Percentiles rank a stretch among this genome's conserved stretches.
phyloP scores from a whole-genome alignment of 805 yeast species.

The Teunomyces gatunensis region DNA sequence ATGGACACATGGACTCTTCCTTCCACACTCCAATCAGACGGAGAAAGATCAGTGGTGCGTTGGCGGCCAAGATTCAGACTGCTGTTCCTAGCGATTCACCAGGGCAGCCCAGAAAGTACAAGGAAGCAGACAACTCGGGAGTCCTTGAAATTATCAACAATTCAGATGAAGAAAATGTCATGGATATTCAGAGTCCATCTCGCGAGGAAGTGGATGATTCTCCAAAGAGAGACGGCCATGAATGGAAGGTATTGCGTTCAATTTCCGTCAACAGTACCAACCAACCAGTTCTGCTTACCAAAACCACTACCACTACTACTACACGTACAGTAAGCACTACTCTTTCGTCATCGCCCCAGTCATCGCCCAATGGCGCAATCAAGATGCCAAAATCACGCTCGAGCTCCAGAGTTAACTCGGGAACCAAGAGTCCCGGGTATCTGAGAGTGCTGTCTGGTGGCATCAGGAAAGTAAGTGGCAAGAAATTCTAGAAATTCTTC shows the following conservation, averaged over 20 bases:
- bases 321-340: slow-evolving; percentile 49
- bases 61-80: slow-evolving; percentile 62
- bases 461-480: slow-evolving; percentile 24
- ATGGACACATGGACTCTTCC: slow-evolving; percentile 41
- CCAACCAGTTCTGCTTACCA: slow-evolving; percentile 39
- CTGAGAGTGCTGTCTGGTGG: slow-evolving; percentile 13
- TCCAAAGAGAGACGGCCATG: slow-evolving; percentile 26
- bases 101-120: slow-evolving; percentile 88
- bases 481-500: slow-evolving; percentile 5
- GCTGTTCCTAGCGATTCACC: slow-evolving; percentile 93
- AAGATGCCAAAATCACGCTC: slow-evolving; percentile 26
- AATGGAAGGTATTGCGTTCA: slow-evolving; percentile 42
- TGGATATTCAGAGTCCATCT: slow-evolving; percentile 13
- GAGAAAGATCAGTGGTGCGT: slow-evolving; percentile 62
- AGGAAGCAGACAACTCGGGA: slow-evolving; percentile 28
- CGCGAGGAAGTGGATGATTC: slow-evolving; percentile 8
- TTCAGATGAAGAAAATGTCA: slow-evolving; percentile 41
- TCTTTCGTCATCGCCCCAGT: slow-evolving; percentile 31
- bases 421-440: slow-evolving; percentile 13
- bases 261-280: slow-evolving; percentile 30
- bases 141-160: slow-evolving; percentile 41
- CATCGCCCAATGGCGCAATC: slow-evolving; percentile 20
- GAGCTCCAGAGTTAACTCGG: slow-evolving; percentile 19
- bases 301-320: slow-evolving; percentile 46
- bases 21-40: slow-evolving; percentile 76